Evolutionary conservation across 2,329 filamentous ascomycete species (phyloP).

Genomic region (Diaporthe citrichinensis): DNA sequence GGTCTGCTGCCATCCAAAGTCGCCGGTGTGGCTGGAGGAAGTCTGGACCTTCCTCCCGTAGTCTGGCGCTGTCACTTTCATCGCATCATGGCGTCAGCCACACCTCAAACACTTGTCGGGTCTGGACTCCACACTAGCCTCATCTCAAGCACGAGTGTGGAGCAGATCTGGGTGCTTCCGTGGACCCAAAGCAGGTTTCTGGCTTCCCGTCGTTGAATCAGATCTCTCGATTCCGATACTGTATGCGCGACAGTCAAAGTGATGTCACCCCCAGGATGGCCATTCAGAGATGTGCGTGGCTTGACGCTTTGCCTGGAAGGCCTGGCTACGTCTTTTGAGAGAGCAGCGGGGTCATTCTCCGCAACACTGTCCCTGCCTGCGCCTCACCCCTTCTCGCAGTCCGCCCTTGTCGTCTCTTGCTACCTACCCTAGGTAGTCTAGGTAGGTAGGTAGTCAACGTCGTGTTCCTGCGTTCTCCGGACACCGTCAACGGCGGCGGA

Average conservation of each 20-base stretch:
- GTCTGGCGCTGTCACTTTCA: neutral
- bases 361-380: neutral
- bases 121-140: constrained; percentile 26
- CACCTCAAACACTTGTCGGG: neutral
- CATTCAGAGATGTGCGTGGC: constrained; percentile 36
- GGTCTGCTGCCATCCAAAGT: constrained; percentile 27
- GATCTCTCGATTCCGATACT: constrained; percentile 3
- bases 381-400: neutral
- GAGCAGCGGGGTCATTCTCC: neutral
- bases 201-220: constrained; percentile 28
- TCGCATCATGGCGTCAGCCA: constrained; percentile 35
- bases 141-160: constrained; percentile 30
- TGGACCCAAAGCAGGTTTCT: constrained; percentile 38
- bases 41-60: neutral
- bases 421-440: neutral
- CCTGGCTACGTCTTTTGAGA: neutral
- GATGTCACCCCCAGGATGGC: constrained; percentile 37
- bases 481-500: neutral
- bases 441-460: neutral
- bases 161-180: constrained; percentile 20
- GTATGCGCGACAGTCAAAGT: constrained; percentile 17
- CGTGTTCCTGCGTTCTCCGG: constrained; percentile 29
- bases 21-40: constrained; percentile 22
- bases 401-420: neutral
- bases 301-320: constrained; percentile 32